Evolutionary conservation across 2,329 filamentous ascomycete species (phyloP).

Genomic region (Ciborinia camelliae): DNA sequence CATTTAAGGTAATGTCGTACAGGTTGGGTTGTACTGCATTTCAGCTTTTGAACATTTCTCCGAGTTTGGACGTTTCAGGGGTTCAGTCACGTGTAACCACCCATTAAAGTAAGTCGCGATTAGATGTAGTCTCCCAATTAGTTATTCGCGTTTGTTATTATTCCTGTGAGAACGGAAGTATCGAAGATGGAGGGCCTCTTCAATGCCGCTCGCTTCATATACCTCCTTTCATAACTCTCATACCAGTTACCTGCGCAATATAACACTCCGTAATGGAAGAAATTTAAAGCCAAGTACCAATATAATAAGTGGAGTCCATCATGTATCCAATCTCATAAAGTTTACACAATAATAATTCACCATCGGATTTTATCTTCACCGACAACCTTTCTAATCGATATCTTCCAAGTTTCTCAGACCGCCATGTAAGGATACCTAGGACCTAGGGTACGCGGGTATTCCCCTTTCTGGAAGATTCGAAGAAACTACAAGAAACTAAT

Average conservation of each 20-base stretch:
- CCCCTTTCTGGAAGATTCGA: constrained; percentile 15
- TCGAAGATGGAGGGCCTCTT: too few relatives aligned
- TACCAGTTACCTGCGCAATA: neutral
- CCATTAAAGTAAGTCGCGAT: neutral
- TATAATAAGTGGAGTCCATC: too few relatives aligned
- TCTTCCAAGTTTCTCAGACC: constrained; percentile 9
- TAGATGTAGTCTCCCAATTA: too few relatives aligned
- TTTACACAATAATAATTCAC: neutral
- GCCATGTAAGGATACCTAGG: constrained; percentile 5
- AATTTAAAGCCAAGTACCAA: neutral
- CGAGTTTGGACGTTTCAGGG: neutral
- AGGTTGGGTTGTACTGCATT: neutral
- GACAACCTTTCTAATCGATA: neutral
- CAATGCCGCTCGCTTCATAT: constrained; percentile 3
- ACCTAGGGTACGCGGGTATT: neutral
- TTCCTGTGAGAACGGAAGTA: neutral
- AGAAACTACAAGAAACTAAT: neutral
- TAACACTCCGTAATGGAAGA: too few relatives aligned
- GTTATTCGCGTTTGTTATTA: neutral
- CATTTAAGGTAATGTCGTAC: neutral
- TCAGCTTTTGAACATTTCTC: neutral
- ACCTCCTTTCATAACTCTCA: neutral
- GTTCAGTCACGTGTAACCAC: neutral
- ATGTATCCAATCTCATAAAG: neutral
- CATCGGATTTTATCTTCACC: neutral